Evolutionary conservation across 1,284 basidiomycete species (phyloP), one percentile per base, ranked within the genome.

Genomic region (Heimioporus retisporus): DNA sequence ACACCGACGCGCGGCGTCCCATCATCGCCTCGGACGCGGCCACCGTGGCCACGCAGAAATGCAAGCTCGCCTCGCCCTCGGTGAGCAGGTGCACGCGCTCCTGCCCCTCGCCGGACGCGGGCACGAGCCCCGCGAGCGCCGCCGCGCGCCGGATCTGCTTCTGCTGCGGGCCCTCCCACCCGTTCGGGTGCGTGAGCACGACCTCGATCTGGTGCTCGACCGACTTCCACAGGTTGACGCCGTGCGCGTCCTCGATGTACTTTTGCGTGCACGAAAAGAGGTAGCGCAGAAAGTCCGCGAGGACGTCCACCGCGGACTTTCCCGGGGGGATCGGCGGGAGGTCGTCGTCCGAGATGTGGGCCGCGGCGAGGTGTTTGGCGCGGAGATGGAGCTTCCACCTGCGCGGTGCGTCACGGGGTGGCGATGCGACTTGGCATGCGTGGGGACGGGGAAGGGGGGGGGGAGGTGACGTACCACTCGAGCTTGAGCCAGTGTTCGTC

Each of bases 371-470:
- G 23, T 79, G 76, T n/a, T 69, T 69, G 7, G 85, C 84, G 1
- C 85, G 82, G 4, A 90, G 75, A 69, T 88, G 83, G 0, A 90
- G 74, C 71, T 90, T 90, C 80, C 88, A 90, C 88, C 88, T 90
- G 65, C 4, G 35, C 11, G 11, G 2, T n/a, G n/a, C n/a, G n/a
- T n/a, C n/a, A n/a, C n/a, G n/a, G n/a, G n/a, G n/a, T n/a, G n/a
- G n/a, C n/a, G n/a, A n/a, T n/a, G n/a, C 31, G 31, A 35, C 31
- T 35, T 8, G 31, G 35, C 7, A 6, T 10, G 7, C 35, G 35
- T 35, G 35, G 35, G 4, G 8, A 35, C 35, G 35, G 35, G 35
- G 11, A 10, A 10, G 7, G 35, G 35, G 35, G 35, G 11, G 11
- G 31, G 11, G 35, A 10, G 35, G 35, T 35, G 35, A 10, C 40